These are phyloP conservation scores for Spizellomyces punctatus DNA, from an alignment of 192 early-diverging fungal genomes.

Conservation along the genomic window DNA sequence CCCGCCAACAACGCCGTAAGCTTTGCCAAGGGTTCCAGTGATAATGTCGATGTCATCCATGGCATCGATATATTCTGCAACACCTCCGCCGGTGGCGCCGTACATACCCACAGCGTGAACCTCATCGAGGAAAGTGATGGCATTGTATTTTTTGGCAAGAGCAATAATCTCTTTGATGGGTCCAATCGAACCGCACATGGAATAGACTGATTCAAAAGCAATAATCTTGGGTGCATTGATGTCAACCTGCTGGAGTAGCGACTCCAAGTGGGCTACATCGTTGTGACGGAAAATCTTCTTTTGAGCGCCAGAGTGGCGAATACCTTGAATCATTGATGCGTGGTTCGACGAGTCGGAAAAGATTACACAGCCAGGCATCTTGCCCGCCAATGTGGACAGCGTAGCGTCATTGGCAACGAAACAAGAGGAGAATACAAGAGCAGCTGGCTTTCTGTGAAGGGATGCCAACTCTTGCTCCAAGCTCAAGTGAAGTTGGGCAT, in stretches of 20 bases:
- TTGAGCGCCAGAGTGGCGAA: slow-evolving; percentile 82
- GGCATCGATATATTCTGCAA: slow-evolving; percentile 90
- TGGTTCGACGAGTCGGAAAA: slow-evolving; percentile 95
- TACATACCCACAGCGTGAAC: slow-evolving; percentile 99
- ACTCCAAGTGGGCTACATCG: slow-evolving; percentile 86
- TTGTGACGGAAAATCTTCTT: slow-evolving; percentile 95
- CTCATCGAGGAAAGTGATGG: slow-evolving; percentile 95
- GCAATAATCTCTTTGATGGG: slow-evolving; percentile 87
- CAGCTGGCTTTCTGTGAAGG: slow-evolving; percentile 89
- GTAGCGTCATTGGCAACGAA: slow-evolving; percentile 98
- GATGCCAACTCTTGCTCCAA: slow-evolving; percentile 90
- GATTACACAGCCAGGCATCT: slow-evolving; percentile 90
- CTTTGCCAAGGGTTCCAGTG: slow-evolving; percentile 96
- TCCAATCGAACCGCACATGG: slow-evolving; percentile 94
- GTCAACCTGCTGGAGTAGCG: slow-evolving; percentile 76
- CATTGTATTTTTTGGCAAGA: slow-evolving; percentile 92
- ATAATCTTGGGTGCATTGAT: slow-evolving; percentile 90
- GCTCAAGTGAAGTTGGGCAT: slow-evolving; percentile 90
- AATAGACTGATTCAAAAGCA: slow-evolving; percentile 96
- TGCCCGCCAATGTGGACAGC: slow-evolving; percentile 82
- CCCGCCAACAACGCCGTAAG: slow-evolving; percentile 95
- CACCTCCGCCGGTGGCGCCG: slow-evolving; percentile 87
- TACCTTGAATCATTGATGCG: slow-evolving; percentile 99
- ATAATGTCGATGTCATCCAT: slow-evolving; percentile 93
- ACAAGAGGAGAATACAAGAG: slow-evolving; percentile 95